These are phyloP conservation scores for Carpinus fangiana DNA, from an alignment of 306 rosid species.

Conservation along the genomic window DNA sequence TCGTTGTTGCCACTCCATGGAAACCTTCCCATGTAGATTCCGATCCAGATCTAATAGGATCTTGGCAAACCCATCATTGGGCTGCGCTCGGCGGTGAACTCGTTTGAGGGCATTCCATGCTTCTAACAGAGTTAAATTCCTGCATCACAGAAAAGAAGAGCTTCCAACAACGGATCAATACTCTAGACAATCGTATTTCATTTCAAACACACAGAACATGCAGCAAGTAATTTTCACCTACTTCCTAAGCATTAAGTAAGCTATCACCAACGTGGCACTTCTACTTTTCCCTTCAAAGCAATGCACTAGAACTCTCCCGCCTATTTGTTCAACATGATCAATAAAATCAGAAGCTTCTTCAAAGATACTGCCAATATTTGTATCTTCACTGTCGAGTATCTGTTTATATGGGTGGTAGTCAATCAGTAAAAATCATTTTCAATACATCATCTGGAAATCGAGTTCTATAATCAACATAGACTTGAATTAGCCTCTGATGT, in stretches of 20 bases:
- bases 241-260: conserved; percentile 93
- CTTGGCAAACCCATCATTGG: conserved; percentile 89
- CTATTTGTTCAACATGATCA: conserved; percentile 64
- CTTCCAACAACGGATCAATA: conserved; percentile 13
- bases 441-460: conserved; percentile 9
- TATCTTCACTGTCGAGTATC: conserved; percentile 74
- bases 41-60: conserved; percentile 55
- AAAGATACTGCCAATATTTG: conserved; percentile 69
- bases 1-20: conserved; percentile 92
- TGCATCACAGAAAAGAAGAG: conserved; percentile 35
- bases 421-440: conserved; percentile 15
- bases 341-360: conserved; percentile 79
- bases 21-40: conserved; percentile 70
- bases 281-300: conserved; percentile 98
- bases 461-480: not conserved
- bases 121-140: conserved; percentile 60
- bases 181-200: not conserved
- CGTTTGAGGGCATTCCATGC: conserved; percentile 85
- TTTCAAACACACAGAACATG: not conserved
- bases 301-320: conserved; percentile 82
- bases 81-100: conserved; percentile 91
- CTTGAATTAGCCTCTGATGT: not conserved
- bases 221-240: conserved; percentile 44
- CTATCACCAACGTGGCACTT: conserved; percentile 87
- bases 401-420: conserved; percentile 33